phyloP scores from a whole-genome alignment of 2,329 filamentous ascomycete genomes.

The Tolypocladium tundrense region DNA sequence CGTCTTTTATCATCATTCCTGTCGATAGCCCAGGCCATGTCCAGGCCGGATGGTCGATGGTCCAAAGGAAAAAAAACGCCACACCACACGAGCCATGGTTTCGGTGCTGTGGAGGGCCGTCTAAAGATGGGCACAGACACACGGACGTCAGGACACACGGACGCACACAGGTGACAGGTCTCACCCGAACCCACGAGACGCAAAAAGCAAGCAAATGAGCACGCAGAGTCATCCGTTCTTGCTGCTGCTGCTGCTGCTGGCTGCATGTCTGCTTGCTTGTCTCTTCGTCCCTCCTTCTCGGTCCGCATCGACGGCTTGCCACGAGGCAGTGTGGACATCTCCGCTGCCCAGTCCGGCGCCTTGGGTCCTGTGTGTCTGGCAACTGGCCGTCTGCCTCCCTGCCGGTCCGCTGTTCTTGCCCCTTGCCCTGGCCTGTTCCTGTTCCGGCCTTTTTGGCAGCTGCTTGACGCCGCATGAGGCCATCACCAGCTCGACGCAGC shows the following conservation, averaged over 20 bases:
- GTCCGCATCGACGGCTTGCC: not conserved
- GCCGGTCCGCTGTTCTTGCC: not conserved
- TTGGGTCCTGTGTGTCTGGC: not conserved
- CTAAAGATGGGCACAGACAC: not conserved
- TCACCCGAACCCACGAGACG: not conserved
- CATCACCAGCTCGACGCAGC: not conserved
- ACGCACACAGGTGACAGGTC: not conserved
- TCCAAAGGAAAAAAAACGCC: not conserved
- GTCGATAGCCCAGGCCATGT: not conserved
- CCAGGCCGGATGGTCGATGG: not conserved
- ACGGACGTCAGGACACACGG: not conserved
- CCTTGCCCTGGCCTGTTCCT: not conserved
- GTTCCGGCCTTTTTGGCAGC: not conserved
- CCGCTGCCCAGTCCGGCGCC: not conserved
- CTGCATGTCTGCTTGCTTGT: not conserved
- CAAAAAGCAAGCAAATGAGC: not conserved
- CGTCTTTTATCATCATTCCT: constrained; percentile 5
- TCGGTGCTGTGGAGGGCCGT: not conserved
- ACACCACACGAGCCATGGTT: not conserved
- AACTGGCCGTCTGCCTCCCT: not conserved
- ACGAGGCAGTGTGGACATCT: not conserved
- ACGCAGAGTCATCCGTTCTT: not conserved
- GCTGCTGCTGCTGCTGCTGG: too few relatives aligned
- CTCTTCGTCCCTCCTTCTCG: not conserved
- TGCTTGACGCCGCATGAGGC: not conserved